Evolutionary conservation across 257 asterid species (phyloP).

Genomic region (Nicotiana sylvestris): DNA sequence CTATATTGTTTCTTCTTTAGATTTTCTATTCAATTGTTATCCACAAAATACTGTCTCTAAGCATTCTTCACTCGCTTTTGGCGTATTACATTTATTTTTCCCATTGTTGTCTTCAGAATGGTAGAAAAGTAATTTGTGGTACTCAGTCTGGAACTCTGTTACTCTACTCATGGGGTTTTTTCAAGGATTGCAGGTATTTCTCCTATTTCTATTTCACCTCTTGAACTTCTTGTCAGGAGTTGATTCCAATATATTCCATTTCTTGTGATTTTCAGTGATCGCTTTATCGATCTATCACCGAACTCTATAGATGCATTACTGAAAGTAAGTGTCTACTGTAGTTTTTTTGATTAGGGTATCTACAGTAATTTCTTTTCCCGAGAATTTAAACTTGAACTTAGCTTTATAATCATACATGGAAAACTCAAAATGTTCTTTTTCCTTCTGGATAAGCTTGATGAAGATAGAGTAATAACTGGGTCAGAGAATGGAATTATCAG

Average conservation of each 20-base stretch:
- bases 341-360: not conserved
- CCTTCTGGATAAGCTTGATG: constrained; percentile 62
- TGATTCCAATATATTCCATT: constrained; percentile 2
- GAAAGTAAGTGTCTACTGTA: constrained; percentile 46
- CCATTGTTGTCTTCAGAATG: constrained; percentile 48
- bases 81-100: not conserved
- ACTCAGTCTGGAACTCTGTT: constrained; percentile 69
- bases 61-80: not conserved
- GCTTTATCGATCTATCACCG: constrained; percentile 81
- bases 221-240: constrained; percentile 14
- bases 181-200: constrained; percentile 89
- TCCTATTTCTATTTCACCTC: constrained; percentile 13
- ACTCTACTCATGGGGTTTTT: constrained; percentile 96
- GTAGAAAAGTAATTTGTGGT: constrained; percentile 81
- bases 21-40: not conserved
- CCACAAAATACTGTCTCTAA: not conserved
- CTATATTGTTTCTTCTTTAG: not conserved
- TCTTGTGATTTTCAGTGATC: constrained; percentile 54
- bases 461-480: constrained; percentile 82
- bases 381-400: not conserved
- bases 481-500: constrained; percentile 85
- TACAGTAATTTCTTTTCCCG: not conserved
- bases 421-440: constrained; percentile 1
- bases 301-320: constrained; percentile 77
- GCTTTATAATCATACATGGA: not conserved